Conservation (phyloP, 257 asterid species). For the Solanum bulbocastanum region DNA sequence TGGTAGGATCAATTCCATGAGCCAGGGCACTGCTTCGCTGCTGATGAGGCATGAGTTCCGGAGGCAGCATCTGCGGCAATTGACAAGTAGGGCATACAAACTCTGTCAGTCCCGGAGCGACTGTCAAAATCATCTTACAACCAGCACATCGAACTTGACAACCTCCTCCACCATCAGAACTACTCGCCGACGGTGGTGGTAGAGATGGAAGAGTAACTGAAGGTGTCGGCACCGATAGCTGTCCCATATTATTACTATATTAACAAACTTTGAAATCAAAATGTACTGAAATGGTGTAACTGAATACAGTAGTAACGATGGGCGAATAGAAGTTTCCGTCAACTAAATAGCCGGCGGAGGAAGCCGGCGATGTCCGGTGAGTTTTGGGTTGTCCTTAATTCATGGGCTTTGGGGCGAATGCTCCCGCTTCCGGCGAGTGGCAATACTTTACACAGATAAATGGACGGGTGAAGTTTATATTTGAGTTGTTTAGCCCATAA, state of each 20-base stretch:
- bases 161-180: constrained; percentile 22
- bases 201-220: constrained; percentile 40
- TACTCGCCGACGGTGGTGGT: constrained; percentile 11
- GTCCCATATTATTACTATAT: constrained; percentile 39
- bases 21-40: constrained; percentile 41
- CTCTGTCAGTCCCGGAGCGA: constrained; percentile 60
- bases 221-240: constrained; percentile 66
- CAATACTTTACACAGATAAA: not conserved
- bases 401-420: not conserved
- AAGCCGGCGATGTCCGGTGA: not conserved
- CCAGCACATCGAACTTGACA: constrained; percentile 97
- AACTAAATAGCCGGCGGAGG: not conserved
- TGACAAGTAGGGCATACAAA: constrained; percentile 90
- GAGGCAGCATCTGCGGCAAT: constrained; percentile 97
- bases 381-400: not conserved
- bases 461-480: not conserved
- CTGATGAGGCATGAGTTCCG: constrained; percentile 58
- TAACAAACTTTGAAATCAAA: not conserved
- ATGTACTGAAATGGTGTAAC: not conserved
- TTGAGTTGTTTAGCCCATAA: not conserved
- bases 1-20: constrained; percentile 88
- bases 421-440: not conserved
- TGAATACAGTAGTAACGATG: not conserved
- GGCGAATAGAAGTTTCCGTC: not conserved
- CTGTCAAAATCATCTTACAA: constrained; percentile 78